Evolutionary conservation across 1,284 basidiomycete genomes (phyloP), one percentile per base, ranked within the genome.

Genomic region (Heterobasidion occidentale): DNA sequence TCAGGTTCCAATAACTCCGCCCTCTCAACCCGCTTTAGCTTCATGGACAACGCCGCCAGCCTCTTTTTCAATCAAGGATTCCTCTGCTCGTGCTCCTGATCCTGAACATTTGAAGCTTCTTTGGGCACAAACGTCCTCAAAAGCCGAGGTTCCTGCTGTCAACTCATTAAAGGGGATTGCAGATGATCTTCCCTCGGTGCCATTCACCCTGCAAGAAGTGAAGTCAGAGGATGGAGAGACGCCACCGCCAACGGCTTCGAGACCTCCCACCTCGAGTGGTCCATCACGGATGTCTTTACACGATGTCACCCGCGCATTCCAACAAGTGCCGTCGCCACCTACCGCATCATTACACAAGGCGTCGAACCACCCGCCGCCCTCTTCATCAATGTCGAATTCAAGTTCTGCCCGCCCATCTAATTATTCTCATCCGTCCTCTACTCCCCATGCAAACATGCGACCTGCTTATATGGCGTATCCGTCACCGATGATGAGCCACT

Each of bases 161-260:
- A 92, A 92, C 66, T 92, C 89, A 0, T 70, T 92, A 59, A 81
- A 90, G 65, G 83, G 81, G 15, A 90, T 92, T 54, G 82, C 81
- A 19, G 89, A 92, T 65, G 89, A 92, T 64, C 72, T 90, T 58
- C 84, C 84, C 35, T 75, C 83, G 44, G 73, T 91, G 38, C 86
- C 88, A 11, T 89, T 90, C 68, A 85, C 84, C 4, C 68, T 90
- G 33, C 86, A 86, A 63, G 89, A 91, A 57, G 84, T 89, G 54
- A 91, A 91, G 65, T 87, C 88, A 11, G 88, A 90, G 63, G 87
- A 86, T 62, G 87, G 87, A 36, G 84, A 81, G 67, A 89, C 86
- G 1, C 88, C 88, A 1, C 86, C 88, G n/a, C 84, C 86, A 17
- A 76, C 77, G 11, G 7, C 38, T n/a, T 42, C 38, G 38, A 42